Conservation (phyloP, 176 grass and related monocot species). For the Guadua angustifolia region DNA sequence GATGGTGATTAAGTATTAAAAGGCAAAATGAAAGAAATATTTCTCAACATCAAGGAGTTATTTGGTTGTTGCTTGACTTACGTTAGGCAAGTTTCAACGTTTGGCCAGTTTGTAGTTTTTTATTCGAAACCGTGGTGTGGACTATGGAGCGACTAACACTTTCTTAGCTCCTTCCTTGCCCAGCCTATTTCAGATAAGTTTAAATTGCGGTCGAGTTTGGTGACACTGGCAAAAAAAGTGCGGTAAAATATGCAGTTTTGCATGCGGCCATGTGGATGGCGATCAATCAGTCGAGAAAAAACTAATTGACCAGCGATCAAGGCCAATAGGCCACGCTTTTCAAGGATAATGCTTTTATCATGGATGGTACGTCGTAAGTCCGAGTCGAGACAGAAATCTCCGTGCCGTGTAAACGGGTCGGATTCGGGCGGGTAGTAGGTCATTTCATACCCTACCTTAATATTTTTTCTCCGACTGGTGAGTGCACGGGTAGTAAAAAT, state of each 20-base stretch:
- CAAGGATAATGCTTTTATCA: background rate
- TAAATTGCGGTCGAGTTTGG: background rate
- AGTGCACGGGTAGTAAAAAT: too few relatives aligned
- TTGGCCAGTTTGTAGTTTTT: background rate
- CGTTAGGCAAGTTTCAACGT: background rate
- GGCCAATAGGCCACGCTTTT: slow-evolving; percentile 59
- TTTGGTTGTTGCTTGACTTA: background rate
- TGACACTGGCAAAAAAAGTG: background rate
- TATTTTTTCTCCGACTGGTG: too few relatives aligned
- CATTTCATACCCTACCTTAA: too few relatives aligned
- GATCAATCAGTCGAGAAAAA: slow-evolving; percentile 47
- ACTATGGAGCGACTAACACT: too few relatives aligned
- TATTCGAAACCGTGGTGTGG: background rate
- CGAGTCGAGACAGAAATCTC: too few relatives aligned
- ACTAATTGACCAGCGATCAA: slow-evolving; percentile 63
- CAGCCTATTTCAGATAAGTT: background rate
- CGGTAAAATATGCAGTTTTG: background rate
- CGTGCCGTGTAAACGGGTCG: too few relatives aligned
- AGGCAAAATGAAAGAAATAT: background rate
- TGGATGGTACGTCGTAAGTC: too few relatives aligned
- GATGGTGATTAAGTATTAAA: background rate
- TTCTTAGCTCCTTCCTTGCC: background rate
- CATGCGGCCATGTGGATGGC: background rate
- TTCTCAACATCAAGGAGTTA: background rate
- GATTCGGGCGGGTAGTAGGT: too few relatives aligned